These are phyloP conservation scores for Candida vaughaniae DNA, from an alignment of 805 yeast genomes.

Conservation along the genomic window DNA sequence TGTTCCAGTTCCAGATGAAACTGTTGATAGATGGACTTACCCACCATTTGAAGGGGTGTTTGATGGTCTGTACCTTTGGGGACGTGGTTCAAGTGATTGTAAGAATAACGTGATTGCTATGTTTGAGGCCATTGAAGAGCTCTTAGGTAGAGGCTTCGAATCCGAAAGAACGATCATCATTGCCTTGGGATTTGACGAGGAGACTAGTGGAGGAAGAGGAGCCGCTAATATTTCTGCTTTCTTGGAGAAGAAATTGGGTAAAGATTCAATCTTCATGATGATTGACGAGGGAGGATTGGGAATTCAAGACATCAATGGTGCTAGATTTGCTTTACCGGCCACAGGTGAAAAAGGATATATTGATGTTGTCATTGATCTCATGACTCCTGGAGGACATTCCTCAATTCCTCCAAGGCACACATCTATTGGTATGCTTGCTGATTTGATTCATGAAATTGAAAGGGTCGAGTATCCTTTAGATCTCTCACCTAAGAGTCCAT, in stretches of 20 bases:
- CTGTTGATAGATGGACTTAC: conserved; percentile 58
- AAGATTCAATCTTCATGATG: conserved; percentile 56
- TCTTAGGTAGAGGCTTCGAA: conserved; percentile 49
- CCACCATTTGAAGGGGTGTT: conserved; percentile 61
- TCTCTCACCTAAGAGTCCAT: conserved; percentile 57
- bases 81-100: conserved; percentile 78
- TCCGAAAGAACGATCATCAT: conserved; percentile 63
- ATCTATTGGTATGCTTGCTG: conserved; percentile 68
- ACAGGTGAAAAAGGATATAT: conserved; percentile 53
- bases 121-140: conserved; percentile 62
- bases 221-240: conserved; percentile 50
- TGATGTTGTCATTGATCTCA: conserved; percentile 44
- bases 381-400: conserved; percentile 76
- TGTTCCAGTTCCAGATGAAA: conserved; percentile 68
- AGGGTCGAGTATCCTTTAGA: conserved; percentile 48
- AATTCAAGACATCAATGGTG: conserved; percentile 52
- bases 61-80: conserved; percentile 68
- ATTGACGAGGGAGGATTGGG: conserved; percentile 67
- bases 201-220: conserved; percentile 62
- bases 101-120: conserved; percentile 67
- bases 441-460: conserved; percentile 59
- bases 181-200: conserved; percentile 81
- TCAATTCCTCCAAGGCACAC: conserved; percentile 80
- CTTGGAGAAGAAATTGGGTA: conserved; percentile 56
- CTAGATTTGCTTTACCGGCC: conserved; percentile 52